Base-by-base conservation (phyloP, 2,329 filamentous ascomycete genomes). In the Raffaelea arxii region DNA sequence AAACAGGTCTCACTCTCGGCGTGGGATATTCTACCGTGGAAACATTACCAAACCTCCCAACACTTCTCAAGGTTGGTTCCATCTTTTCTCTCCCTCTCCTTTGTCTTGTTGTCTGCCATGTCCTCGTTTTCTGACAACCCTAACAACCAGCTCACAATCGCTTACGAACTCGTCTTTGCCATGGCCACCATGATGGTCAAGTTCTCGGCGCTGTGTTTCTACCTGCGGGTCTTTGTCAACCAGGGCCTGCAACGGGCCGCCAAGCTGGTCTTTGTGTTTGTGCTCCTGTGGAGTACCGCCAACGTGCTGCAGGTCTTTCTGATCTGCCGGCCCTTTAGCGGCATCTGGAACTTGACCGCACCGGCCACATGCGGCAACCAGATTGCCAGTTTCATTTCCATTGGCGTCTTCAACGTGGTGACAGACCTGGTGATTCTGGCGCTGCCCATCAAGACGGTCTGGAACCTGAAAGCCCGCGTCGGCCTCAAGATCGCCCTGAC, bases 191-290 rank as follows among this genome's bases (percentile, higher is more conserved):
- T 43, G 19, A 36, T 30, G 19, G 25, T 73, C 9, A n/a, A n/a
- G n/a, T n/a, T n/a, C n/a, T 66, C 73, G 0, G 61, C 78, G 23
- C 59, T 78, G 1, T 64, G 72, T 53, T 75, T 78, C 57, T 78
- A 75, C 53, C 59, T 73, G 4, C 66, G 71, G 37, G 69, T 78
- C 43, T 78, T 78, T 49, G 70, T 71, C 0, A 56, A 58, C 1
- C 49, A 47, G 0, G 25, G n/a, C 21, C 12, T 41, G 39, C 22
- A 41, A 25, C 39, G 22, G 12, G 23, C 23, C 14, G n/a, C 24
- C 23, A 41, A 41, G 16, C 6, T 41, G 5, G 21, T 22, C 22
- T 25, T 41, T 25, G 39, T 14, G 16, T 41, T 41, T 25, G 39
- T 41, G 10, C 6, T 41, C 12, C 12, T 22, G 6, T 41, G 39